Percentiles rank a stretch among this genome's conserved stretches.
Conservation (phyloP, 177 flowering plant species). For the Tripterygium wilfordii region DNA sequence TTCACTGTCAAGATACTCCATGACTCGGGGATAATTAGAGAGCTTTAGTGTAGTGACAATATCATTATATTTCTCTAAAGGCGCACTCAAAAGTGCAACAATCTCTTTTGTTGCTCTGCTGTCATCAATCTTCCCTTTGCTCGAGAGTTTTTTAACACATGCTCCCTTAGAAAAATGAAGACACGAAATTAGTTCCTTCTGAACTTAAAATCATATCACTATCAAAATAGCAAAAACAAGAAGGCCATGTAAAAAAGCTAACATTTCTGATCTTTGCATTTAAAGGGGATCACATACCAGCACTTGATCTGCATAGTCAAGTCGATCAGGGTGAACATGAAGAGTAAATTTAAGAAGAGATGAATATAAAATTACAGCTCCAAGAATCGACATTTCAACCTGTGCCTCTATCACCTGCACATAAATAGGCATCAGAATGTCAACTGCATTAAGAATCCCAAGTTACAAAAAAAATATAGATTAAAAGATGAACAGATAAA, state of each 20-base stretch:
- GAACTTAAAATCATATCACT: too few relatives aligned
- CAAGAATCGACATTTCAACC: slow-evolving; percentile 77
- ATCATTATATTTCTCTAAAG: slow-evolving; percentile 90
- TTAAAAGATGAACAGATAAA: too few relatives aligned
- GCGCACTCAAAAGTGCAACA: slow-evolving; percentile 96
- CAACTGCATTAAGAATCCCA: too few relatives aligned
- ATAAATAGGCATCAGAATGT: too few relatives aligned
- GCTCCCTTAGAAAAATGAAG: slow-evolving; percentile 62
- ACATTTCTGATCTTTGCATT: too few relatives aligned
- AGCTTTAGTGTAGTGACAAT: slow-evolving; percentile 79
- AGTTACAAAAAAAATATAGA: too few relatives aligned
- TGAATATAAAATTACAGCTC: slow-evolving; percentile 77
- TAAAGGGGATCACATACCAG: slow-evolving; percentile 63
- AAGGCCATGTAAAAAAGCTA: too few relatives aligned
- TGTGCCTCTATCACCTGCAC: slow-evolving; percentile 95
- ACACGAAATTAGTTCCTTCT: neutral
- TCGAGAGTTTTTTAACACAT: slow-evolving; percentile 81
- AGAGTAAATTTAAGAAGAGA: slow-evolving; percentile 96
- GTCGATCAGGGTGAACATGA: slow-evolving; percentile 96
- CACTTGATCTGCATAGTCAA: slow-evolving; percentile 97
- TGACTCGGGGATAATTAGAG: slow-evolving; percentile 88
- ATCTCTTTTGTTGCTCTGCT: slow-evolving; percentile 88
- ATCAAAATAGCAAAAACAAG: too few relatives aligned
- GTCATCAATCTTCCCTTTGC: slow-evolving; percentile 76
- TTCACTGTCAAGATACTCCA: slow-evolving; percentile 85